phyloP scores from a whole-genome alignment of 192 early-diverging fungal genomes.

The Linderina pennispora region DNA sequence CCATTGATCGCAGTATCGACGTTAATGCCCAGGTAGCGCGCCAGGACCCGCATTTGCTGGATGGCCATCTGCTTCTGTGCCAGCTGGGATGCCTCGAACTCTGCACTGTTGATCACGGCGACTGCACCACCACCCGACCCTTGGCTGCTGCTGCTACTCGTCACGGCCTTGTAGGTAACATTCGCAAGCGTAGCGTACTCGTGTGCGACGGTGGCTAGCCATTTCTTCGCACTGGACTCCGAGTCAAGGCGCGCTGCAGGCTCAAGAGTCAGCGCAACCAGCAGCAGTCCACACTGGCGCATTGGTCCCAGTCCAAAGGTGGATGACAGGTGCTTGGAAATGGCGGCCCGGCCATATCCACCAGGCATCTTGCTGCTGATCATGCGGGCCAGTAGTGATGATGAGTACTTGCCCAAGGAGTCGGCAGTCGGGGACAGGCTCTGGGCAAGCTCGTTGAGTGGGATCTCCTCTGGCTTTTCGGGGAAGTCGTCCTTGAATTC shows the following conservation, averaged over 20 bases:
- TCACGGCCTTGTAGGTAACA: slow-evolving; percentile 52
- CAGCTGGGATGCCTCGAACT: slow-evolving; percentile 72
- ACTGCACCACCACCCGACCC: slow-evolving; percentile 17
- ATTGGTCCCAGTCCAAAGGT: slow-evolving; percentile 71
- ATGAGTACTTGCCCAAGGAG: slow-evolving; percentile 76
- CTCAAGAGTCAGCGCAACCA: slow-evolving; percentile 78
- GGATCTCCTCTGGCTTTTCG: slow-evolving; percentile 89
- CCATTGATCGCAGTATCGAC: slow-evolving; percentile 22
- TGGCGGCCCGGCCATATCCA: slow-evolving; percentile 74
- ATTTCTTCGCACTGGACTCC: slow-evolving; percentile 70
- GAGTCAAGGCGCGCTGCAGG: slow-evolving; percentile 69
- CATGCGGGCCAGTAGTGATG: slow-evolving; percentile 70
- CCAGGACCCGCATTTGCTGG: slow-evolving; percentile 71
- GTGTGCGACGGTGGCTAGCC: slow-evolving; percentile 68
- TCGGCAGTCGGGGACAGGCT: slow-evolving; percentile 56
- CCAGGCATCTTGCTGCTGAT: slow-evolving; percentile 88
- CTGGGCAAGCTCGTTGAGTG: slow-evolving; percentile 72
- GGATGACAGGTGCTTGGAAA: slow-evolving; percentile 64
- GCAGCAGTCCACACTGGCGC: slow-evolving; percentile 65
- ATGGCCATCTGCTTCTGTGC: slow-evolving; percentile 64
- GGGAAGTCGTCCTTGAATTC: slow-evolving; percentile 80
- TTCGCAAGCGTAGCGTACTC: slow-evolving; percentile 66
- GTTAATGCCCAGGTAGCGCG: slow-evolving; percentile 66
- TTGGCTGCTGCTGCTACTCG: neutral
- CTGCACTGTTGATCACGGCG: slow-evolving; percentile 77